Evolutionary conservation across 2,329 filamentous ascomycete genomes (phyloP), one percentile per base, ranked within the genome.

Genomic region (Cytospora mali): DNA sequence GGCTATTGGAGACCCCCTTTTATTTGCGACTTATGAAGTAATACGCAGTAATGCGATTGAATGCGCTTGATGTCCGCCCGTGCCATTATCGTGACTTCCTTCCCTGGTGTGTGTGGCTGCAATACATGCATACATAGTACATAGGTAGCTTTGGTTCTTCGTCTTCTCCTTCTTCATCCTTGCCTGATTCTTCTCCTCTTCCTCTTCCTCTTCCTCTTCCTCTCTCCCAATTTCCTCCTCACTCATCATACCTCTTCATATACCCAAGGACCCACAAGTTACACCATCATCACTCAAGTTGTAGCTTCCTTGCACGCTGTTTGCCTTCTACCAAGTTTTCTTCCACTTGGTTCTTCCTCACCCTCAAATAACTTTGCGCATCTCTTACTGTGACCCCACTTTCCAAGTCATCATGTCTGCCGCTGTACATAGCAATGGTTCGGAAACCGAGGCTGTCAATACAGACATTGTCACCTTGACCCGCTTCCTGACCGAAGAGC

Each of bases 391-490:
- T 33, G n/a, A n/a, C n/a, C n/a, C n/a, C 35, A 18, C 4, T 6
- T n/a, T n/a, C 3, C 3, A 18, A 29, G 33, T 28, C 55, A 58
- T 39, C 31, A 66, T 66, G 64, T 66, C 64, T 58, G 49, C 59
- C 33, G 46, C 53, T 58, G 25, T 62, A 57, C 23, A 48, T 2
- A 68, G 74, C 68, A 77, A 77, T 69, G 76, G 76, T 65, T 76
- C 76, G 67, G 81, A 86, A 69, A 81, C 83, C 70, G 92, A 96
- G 80, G 89, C 90, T 76, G 88, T 99, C 81, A 97, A 98, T 83
- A 96, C 92, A 66, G 87, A 97, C 77, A 98, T 99, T 74, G 84
- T 98, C 74, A 98, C 95, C 61, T 87, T 99, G 71, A 97, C 95
- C 49, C 87, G 95, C 66, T 97, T 95, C 83, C 85, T 99, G 71